Conservation (phyloP, 257 asterid species). For the Solanum habrochaites region DNA sequence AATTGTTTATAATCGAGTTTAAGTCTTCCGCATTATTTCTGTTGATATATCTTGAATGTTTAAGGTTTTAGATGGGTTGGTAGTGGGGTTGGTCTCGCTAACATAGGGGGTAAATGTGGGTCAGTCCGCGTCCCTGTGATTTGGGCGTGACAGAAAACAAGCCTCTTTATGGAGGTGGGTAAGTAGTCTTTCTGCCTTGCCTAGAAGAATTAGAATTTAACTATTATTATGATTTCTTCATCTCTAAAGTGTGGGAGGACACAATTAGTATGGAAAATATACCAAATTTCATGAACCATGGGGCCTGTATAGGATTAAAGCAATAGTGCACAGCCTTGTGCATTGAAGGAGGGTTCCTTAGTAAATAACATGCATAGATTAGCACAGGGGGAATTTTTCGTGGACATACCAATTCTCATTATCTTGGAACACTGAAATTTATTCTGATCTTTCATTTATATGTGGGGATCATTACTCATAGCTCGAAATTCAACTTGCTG, state of each 20-base stretch:
- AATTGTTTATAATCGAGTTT: no score
- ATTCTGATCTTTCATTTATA: not conserved
- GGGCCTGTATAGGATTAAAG: not conserved
- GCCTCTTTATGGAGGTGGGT: constrained; percentile 61
- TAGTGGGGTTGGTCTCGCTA: no score
- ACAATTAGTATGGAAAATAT: not conserved
- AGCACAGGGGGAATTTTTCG: not conserved
- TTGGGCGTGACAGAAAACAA: no score
- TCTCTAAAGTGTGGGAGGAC: not conserved
- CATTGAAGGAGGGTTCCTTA: not conserved
- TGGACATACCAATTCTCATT: not conserved
- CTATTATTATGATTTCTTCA: not conserved
- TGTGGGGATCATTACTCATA: not conserved
- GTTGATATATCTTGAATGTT: no score
- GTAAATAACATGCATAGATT: not conserved
- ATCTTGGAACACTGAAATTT: not conserved
- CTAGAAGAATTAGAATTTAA: not conserved
- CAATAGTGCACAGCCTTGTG: not conserved
- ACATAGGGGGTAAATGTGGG: no score
- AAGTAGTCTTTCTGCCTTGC: constrained; percentile 2
- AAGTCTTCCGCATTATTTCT: no score
- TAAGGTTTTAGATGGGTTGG: no score
- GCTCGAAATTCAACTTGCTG: not conserved
- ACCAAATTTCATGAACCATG: not conserved
- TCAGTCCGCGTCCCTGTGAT: no score